Conservation (phyloP, 257 asterid species). For the Solanum sejunctum region DNA sequence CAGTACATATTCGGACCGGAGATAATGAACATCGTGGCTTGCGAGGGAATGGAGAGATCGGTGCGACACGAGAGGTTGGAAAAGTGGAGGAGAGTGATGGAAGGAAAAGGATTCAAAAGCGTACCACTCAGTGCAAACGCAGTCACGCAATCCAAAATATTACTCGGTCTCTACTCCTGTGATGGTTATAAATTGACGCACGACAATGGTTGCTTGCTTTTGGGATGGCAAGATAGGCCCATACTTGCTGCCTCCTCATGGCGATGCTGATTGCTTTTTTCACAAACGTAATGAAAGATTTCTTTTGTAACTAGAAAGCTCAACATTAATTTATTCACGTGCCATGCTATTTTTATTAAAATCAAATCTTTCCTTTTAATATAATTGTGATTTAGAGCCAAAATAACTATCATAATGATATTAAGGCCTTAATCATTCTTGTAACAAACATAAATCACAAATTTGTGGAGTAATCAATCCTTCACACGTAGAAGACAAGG, state of each 20-base stretch:
- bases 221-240: constrained; percentile 86
- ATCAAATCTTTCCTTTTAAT: neutral
- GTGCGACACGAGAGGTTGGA: constrained; percentile 70
- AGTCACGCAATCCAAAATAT: constrained; percentile 64
- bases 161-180: constrained; percentile 67
- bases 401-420: no score
- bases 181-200: constrained; percentile 78
- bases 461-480: no score
- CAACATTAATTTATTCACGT: neutral
- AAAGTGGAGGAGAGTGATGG: constrained; percentile 78
- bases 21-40: constrained; percentile 59
- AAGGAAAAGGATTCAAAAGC: constrained; percentile 65
- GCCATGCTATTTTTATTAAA: neutral
- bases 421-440: no score
- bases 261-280: constrained; percentile 31
- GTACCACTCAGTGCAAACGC: constrained; percentile 61
- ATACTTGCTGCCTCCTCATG: constrained; percentile 84
- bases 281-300: no score
- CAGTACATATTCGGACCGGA: constrained; percentile 70
- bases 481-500: neutral
- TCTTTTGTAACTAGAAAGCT: neutral
- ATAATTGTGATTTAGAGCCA: no score
- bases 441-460: no score
- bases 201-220: constrained; percentile 63
- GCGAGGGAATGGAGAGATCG: constrained; percentile 54